These are phyloP conservation scores for Eucalyptus leucophloia DNA, from an alignment of 345 rosid genomes.

Conservation along the genomic window DNA sequence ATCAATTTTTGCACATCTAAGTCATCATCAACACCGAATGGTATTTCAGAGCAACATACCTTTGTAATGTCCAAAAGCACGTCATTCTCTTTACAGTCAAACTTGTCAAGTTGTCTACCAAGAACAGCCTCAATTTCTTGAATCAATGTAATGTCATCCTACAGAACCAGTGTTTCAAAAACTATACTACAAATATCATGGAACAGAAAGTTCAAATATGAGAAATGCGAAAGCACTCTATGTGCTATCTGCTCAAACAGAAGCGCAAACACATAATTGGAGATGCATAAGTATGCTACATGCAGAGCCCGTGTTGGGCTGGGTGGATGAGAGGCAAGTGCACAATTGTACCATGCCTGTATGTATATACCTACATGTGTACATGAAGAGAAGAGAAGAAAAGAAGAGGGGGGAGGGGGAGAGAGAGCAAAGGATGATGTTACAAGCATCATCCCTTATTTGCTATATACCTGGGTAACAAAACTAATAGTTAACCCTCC, in stretches of 20 bases:
- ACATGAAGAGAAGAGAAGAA: neutral
- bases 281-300: neutral
- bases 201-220: neutral
- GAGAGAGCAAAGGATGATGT: neutral
- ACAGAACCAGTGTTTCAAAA: neutral
- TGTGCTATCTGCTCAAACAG: neutral
- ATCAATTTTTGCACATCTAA: neutral
- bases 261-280: neutral
- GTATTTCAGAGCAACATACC: conserved; percentile 11
- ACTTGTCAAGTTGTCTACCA: conserved; percentile 54
- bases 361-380: neutral
- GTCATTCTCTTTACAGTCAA: conserved; percentile 61
- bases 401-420: neutral
- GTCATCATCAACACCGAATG: neutral
- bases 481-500: conserved; percentile 85
- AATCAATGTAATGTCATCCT: conserved; percentile 71
- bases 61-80: conserved; percentile 60
- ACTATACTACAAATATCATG: neutral
- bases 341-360: neutral
- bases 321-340: neutral
- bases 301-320: neutral
- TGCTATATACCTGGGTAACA: conserved; percentile 49
- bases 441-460: neutral
- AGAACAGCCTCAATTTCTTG: conserved; percentile 69
- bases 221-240: neutral